Evolutionary conservation across 345 rosid genomes (phyloP).

Genomic region (Lagerstroemia speciosa): DNA sequence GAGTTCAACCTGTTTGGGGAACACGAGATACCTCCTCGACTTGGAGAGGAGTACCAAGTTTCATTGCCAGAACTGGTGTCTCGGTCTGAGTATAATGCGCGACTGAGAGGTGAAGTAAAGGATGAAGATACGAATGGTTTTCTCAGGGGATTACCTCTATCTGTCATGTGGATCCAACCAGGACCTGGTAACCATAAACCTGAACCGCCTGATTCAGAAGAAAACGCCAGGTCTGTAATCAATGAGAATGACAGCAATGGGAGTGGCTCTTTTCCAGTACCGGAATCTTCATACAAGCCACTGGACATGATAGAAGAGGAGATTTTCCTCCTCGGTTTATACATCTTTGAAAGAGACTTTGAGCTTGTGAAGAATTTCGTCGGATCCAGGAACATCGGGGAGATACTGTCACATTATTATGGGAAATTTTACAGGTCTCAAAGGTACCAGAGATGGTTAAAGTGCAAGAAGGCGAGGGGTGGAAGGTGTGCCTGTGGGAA

Average conservation of each 20-base stretch:
- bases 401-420: conserved; percentile 37
- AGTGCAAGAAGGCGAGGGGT: conserved; percentile 28
- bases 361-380: conserved; percentile 35
- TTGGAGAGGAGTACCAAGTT: conserved; percentile 47
- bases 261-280: conserved; percentile 12
- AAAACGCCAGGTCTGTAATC: conserved; percentile 8
- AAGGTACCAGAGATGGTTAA: conserved; percentile 38
- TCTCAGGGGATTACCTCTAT: background rate
- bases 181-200: background rate
- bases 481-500: conserved; percentile 30
- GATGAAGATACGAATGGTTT: conserved; percentile 7
- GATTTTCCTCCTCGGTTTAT: conserved; percentile 45
- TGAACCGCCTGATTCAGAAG: background rate
- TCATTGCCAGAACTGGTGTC: conserved; percentile 31
- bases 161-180: background rate
- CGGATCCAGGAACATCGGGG: conserved; percentile 33
- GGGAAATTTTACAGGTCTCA: conserved; percentile 44
- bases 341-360: conserved; percentile 53
- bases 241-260: background rate
- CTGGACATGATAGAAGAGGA: conserved; percentile 31
- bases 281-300: conserved; percentile 21
- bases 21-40: conserved; percentile 38
- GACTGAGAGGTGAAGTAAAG: background rate
- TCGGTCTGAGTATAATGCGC: conserved; percentile 11
- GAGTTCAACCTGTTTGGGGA: conserved; percentile 23